Percentiles rank a stretch among this genome's conserved stretches.
These are phyloP conservation scores for Verbascum thapsus DNA, from an alignment of 257 asterid species.

Conservation along the genomic window DNA sequence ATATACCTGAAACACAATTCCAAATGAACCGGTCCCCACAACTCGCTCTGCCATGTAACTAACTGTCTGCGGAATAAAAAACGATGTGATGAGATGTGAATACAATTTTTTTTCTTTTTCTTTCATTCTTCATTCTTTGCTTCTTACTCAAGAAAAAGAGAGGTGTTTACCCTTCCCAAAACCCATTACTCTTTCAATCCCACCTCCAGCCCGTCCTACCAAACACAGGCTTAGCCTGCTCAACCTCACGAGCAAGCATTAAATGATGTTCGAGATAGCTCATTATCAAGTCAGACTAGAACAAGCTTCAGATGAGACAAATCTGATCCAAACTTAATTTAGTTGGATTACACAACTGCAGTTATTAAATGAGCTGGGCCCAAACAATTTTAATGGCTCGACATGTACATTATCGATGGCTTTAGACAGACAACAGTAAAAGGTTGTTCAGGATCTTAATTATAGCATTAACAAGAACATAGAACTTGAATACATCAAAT, in stretches of 20 bases:
- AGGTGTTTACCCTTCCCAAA: slow-evolving; percentile 9
- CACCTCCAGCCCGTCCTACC: background rate
- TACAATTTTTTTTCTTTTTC: slow-evolving; percentile 3
- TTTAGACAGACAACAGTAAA: background rate
- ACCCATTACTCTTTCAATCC: slow-evolving; percentile 5
- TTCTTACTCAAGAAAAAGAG: slow-evolving; percentile 5
- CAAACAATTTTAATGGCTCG: slow-evolving; percentile 16
- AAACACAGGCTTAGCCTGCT: slow-evolving; percentile 30
- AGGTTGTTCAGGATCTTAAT: background rate
- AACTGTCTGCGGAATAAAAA: slow-evolving; percentile 45
- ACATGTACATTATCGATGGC: background rate
- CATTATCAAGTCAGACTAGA: slow-evolving; percentile 5
- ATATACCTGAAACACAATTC: slow-evolving; percentile 69
- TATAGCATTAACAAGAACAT: background rate
- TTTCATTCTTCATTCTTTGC: slow-evolving; percentile 1
- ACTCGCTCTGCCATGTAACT: slow-evolving; percentile 77
- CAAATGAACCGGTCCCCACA: slow-evolving; percentile 74
- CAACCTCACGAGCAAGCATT: slow-evolving; percentile 15
- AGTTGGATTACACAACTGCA: background rate
- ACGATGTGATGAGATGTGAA: slow-evolving; percentile 24
- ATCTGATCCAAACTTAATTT: slow-evolving; percentile 8
- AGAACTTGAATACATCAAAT: background rate
- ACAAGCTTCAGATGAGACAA: slow-evolving; percentile 16
- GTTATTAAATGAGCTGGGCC: background rate
- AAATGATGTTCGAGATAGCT: slow-evolving; percentile 20